Base-by-base conservation (phyloP, 2,329 filamentous ascomycete species). In the Talaromyces marneffei region DNA sequence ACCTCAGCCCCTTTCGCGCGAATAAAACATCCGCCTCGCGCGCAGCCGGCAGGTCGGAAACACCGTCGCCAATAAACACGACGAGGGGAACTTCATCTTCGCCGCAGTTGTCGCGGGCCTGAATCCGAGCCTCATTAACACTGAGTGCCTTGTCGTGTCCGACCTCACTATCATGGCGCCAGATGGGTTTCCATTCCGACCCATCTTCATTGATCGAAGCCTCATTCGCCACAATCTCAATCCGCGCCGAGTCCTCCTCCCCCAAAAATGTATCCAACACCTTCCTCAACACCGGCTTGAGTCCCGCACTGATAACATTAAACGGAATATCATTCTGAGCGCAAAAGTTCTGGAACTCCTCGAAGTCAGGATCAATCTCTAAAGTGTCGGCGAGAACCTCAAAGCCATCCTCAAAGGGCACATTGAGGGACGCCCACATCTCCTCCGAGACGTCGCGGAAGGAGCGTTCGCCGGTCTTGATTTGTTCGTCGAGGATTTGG, bases 391-490 rank as follows among this genome's bases (percentile, higher is more conserved):
- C 79, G 82, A 89, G 86, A 31, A 87, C 77, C 59, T 83, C 78
- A 74, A 89, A 88, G 14, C 86, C 86, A 64, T 88, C 83, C 25
- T 87, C 86, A 68, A 89, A 88, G 1, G 86, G 85, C 0, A 89
- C 81, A 63, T 84, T 80, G 8, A 89, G 75, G 0, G 85, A 88
- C 7, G 82, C 83, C 85, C 86, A 89, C 83, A 89, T 87, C 71
- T 89, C 86, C 65, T 88, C 86, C 0, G 85, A 88, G n/a, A 87
- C 85, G 3, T 88, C 86, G 56, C 85, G 80, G 78, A 89, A 89
- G 0, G 84, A 85, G 14, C 86, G 82, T 70, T 87, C 83, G 69
- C 87, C 87, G 3, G 75, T 79, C 67, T 86, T 84, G 73, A 89
- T 87, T 67, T 89, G 84, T 62, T 82, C 76, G 62, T 88, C 86